Evolutionary conservation across 2,329 filamentous ascomycete genomes (phyloP), one percentile per base, ranked within the genome.

Genomic region (Scolecobasidium constrictum): DNA sequence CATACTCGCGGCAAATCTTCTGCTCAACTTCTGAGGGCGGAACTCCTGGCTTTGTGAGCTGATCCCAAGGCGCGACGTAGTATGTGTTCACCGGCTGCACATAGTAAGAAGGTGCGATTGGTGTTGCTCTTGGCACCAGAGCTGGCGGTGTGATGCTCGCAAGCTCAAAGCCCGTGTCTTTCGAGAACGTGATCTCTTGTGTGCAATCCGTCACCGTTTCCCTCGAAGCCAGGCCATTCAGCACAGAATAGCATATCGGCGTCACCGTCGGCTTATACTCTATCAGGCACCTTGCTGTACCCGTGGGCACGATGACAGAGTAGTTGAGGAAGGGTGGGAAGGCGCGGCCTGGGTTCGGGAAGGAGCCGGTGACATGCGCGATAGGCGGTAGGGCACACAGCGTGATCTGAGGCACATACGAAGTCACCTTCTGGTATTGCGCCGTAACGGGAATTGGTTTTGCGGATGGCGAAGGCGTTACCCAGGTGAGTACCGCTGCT

Each of bases 151-250:
- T 37, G n/a, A n/a, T n/a, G n/a, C n/a, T n/a, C 16, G 9, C 12
- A 11, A 13, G 9, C 9, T 11, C 16, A 18, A 12, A 37, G 16
- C 11, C 35, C 38, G 60, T 63, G 36, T 66, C 58, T 39, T 58
- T 67, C 2, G 64, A 68, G 48, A 68, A 68, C 3, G 65, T 68
- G 38, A 69, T 55, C 16, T 67, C 57, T 43, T 69, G 64, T 18
- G 54, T 53, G 47, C 66, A 68, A 4, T 60, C 53, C 12, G 63
- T 58, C 40, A 69, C 56, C 1, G 60, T 61, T 44, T 66, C 56
- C 35, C 58, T 59, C 5, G 58, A 57, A 1, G 57, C 62, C 3
- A 69, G 52, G 1, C 60, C 63, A 2, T 56, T 65, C 21, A 69
- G 53, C 1, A 58, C 63, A 0, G 65, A 69, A 2, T 62, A 60